These are phyloP conservation scores for Sphaerulina vaccinii DNA, from an alignment of 2,329 filamentous ascomycete species.

Conservation along the genomic window DNA sequence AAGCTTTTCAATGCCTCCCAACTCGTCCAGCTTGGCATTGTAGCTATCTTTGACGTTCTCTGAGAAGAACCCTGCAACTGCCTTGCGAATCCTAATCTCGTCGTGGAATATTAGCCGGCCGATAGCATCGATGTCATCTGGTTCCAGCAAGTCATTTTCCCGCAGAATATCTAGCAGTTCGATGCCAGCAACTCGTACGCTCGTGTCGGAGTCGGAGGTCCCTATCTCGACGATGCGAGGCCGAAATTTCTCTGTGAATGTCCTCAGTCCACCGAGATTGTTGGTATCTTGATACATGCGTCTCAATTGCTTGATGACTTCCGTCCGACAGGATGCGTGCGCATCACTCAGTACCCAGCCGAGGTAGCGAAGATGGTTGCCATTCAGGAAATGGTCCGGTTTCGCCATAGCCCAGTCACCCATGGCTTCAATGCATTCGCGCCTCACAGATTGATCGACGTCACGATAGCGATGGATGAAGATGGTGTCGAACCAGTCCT, in stretches of 20 bases:
- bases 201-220: slow-evolving; percentile 75
- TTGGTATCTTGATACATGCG: slow-evolving; percentile 77
- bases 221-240: slow-evolving; percentile 89
- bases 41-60: slow-evolving; percentile 82
- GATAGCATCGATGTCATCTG: slow-evolving; percentile 84
- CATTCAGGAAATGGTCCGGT: slow-evolving; percentile 86
- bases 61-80: slow-evolving; percentile 86
- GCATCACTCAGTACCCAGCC: slow-evolving; percentile 93
- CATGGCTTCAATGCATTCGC: slow-evolving; percentile 82
- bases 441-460: slow-evolving; percentile 82
- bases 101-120: slow-evolving; percentile 87
- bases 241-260: slow-evolving; percentile 91
- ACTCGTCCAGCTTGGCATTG: slow-evolving; percentile 74
- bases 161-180: slow-evolving; percentile 79
- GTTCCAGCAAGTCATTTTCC: slow-evolving; percentile 81
- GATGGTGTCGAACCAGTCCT: slow-evolving; percentile 85
- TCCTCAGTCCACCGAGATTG: slow-evolving; percentile 72
- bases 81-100: slow-evolving; percentile 79
- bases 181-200: slow-evolving; percentile 76
- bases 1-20: slow-evolving; percentile 75
- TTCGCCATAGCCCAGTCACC: slow-evolving; percentile 85
- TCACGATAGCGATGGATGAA: slow-evolving; percentile 96
- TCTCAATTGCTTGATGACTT: slow-evolving; percentile 79
- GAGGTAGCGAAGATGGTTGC: slow-evolving; percentile 84
- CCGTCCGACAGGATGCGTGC: slow-evolving; percentile 70